phyloP scores from a whole-genome alignment of 2,329 filamentous ascomycete species.

The Teratosphaeria epicoccoides region DNA sequence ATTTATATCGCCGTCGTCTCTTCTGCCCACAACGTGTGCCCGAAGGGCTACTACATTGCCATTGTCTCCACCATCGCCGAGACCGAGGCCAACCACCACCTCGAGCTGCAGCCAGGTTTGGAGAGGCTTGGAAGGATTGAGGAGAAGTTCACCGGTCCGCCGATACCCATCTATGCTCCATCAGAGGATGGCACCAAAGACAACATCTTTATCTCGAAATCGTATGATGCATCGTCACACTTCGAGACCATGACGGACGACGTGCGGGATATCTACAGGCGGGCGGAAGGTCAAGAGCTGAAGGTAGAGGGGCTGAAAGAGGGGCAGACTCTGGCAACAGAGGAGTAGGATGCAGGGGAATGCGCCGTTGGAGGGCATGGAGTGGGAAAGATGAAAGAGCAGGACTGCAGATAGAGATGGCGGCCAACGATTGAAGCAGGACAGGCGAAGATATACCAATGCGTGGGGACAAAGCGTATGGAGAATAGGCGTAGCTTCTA shows the following conservation, averaged over 20 bases:
- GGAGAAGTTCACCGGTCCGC: constrained; percentile 90
- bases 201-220: constrained; percentile 96
- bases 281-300: constrained; percentile 73
- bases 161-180: constrained; percentile 91
- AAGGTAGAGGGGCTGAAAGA: constrained; percentile 81
- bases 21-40: constrained; percentile 93
- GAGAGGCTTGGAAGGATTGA: constrained; percentile 87
- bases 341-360: constrained; percentile 33
- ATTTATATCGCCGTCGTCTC: constrained; percentile 97
- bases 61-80: constrained; percentile 98
- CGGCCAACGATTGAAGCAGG: not conserved
- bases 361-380: not conserved
- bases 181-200: constrained; percentile 70
- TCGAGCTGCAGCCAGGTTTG: constrained; percentile 85
- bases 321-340: constrained; percentile 59
- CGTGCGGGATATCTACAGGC: constrained; percentile 83
- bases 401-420: not conserved
- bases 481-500: not conserved
- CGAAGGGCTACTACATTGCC: constrained; percentile 97
- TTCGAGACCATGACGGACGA: constrained; percentile 94
- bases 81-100: constrained; percentile 80
- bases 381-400: not conserved
- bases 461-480: not conserved
- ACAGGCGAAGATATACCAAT: not conserved
- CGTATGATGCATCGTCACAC: constrained; percentile 95